Percentiles rank a stretch among this genome's conserved stretches.
phyloP scores from a whole-genome alignment of 106 monocot genomes.

The Ottelia alismoides region DNA sequence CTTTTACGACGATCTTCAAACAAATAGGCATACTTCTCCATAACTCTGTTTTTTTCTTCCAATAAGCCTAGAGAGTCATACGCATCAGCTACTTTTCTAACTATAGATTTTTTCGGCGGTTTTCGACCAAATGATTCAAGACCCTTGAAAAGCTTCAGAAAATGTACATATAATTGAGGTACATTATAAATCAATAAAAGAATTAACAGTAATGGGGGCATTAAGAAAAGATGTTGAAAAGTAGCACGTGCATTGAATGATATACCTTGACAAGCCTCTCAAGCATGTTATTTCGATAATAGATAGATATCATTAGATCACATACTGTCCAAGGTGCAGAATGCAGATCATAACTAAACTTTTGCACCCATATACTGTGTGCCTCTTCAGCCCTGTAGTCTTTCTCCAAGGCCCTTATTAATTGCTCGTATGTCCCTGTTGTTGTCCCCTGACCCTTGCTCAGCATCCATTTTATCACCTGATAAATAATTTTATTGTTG shows the following conservation, averaged over 20 bases:
- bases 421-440: constrained; percentile 82
- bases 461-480: constrained; percentile 97
- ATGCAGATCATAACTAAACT: constrained; percentile 65
- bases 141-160: constrained; percentile 57
- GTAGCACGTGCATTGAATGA: not conserved
- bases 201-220: not conserved
- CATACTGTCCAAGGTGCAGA: constrained; percentile 91
- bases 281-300: constrained; percentile 94
- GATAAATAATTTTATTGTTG: no score
- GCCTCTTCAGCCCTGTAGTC: constrained; percentile 94
- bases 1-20: constrained; percentile 18
- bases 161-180: not conserved
- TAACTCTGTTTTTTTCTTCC: constrained; percentile 52
- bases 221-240: not conserved
- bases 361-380: constrained; percentile 72
- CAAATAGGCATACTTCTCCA: constrained; percentile 56
- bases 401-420: constrained; percentile 88
- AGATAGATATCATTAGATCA: constrained; percentile 89
- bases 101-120: constrained; percentile 62
- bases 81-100: constrained; percentile 90
- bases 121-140: constrained; percentile 73
- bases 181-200: no score
- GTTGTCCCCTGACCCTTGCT: constrained; percentile 96
- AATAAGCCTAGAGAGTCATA: constrained; percentile 64
- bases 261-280: constrained; percentile 83